Conservation (phyloP, 768 basidiomycete genomes). For the Trametes maxima region DNA sequence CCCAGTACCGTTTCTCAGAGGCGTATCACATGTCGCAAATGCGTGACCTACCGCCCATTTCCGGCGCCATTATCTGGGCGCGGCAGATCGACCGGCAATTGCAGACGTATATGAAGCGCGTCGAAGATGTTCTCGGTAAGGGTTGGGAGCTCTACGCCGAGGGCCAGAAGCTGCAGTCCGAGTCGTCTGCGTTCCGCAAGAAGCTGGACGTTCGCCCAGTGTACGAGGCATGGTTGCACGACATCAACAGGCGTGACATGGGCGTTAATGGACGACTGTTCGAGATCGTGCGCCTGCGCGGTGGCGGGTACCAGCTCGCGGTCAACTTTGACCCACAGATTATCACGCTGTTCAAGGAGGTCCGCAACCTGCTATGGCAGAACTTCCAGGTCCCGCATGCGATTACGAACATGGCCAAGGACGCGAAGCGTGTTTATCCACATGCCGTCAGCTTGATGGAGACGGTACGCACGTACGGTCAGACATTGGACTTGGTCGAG, state of each 20-base stretch:
- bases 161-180: conserved; percentile 94
- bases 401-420: conserved; percentile 96
- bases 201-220: conserved; percentile 95
- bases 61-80: conserved; percentile 98
- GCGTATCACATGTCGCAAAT: conserved; percentile 98
- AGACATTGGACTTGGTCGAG: conserved; percentile 91
- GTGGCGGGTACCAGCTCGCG: conserved; percentile 81
- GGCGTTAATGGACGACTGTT: conserved; percentile 90
- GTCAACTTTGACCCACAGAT: conserved; percentile 99
- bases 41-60: conserved; percentile 97
- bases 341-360: conserved; percentile 98
- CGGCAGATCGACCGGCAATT: conserved; percentile 98
- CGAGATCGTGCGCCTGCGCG: conserved; percentile 79
- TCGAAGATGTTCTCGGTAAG: conserved; percentile 96
- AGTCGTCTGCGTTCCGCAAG: conserved; percentile 88
- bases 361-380: conserved; percentile 93
- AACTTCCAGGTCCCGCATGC: conserved; percentile 95
- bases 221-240: conserved; percentile 95
- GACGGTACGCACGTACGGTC: conserved; percentile 96
- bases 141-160: conserved; percentile 99
- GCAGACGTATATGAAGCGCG: conserved; percentile 96
- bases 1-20: conserved; percentile 93
- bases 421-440: conserved; percentile 97
- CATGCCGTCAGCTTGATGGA: conserved; percentile 99
- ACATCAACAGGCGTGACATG: conserved; percentile 93